These are phyloP conservation scores for Penicillium sp. DNA, from an alignment of 2,329 filamentous ascomycete species.

Conservation along the genomic window DNA sequence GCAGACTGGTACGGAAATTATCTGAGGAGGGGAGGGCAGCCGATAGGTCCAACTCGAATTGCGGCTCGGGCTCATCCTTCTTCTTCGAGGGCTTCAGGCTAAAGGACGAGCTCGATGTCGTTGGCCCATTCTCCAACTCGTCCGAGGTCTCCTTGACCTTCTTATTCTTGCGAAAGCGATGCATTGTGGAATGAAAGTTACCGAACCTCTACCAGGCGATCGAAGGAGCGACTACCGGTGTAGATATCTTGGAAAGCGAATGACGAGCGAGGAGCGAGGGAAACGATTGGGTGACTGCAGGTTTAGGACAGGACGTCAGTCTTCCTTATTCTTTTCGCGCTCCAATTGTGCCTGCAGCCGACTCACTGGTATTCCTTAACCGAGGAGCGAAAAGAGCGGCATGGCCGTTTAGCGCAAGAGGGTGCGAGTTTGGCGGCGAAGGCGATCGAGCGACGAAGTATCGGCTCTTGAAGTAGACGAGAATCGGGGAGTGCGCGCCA, in stretches of 20 bases:
- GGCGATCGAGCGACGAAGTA: background rate
- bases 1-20: constrained; percentile 90
- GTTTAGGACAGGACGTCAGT: constrained; percentile 7
- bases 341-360: background rate
- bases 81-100: constrained; percentile 51
- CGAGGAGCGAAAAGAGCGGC: constrained; percentile 20
- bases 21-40: constrained; percentile 77
- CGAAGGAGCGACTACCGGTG: constrained; percentile 9
- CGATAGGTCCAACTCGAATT: constrained; percentile 68
- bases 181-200: constrained; percentile 33
- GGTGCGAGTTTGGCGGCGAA: constrained; percentile 6
- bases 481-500: background rate
- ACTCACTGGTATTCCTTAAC: constrained; percentile 21
- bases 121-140: constrained; percentile 42
- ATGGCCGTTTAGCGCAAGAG: constrained; percentile 21
- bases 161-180: constrained; percentile 45
- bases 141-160: constrained; percentile 35
- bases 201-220: background rate
- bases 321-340: background rate
- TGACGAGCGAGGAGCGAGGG: constrained; percentile 1
- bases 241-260: constrained; percentile 5
- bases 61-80: constrained; percentile 50
- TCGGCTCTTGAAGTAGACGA: background rate
- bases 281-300: constrained; percentile 6
- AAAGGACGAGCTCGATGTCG: constrained; percentile 27